phyloP scores from a whole-genome alignment of 768 basidiomycete species.

The Kondoa subrosea region DNA sequence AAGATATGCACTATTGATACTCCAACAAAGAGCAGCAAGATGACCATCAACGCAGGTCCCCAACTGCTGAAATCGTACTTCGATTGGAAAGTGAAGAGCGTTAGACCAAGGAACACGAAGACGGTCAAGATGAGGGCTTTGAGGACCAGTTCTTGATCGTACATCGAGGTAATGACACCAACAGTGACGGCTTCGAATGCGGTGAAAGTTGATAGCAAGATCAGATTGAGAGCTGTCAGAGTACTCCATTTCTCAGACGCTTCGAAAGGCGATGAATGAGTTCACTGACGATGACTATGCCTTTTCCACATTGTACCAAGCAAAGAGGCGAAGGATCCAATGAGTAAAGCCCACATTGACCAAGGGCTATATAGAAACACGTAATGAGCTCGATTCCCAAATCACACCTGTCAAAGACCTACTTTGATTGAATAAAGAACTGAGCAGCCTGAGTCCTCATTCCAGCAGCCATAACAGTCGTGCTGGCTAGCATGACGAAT shows the following conservation, averaged over 20 bases:
- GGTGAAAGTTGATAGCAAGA: constrained; percentile 73
- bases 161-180: constrained; percentile 66
- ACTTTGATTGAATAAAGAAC: not conserved
- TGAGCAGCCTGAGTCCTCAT: constrained; percentile 31
- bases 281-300: constrained; percentile 47
- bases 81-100: constrained; percentile 53
- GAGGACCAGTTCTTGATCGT: constrained; percentile 48
- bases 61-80: constrained; percentile 85
- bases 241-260: not conserved
- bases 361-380: constrained; percentile 62
- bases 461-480: constrained; percentile 54
- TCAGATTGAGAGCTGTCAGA: constrained; percentile 50
- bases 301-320: constrained; percentile 51
- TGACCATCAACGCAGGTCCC: constrained; percentile 77
- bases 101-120: constrained; percentile 83
- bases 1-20: not conserved
- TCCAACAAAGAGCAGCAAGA: constrained; percentile 28
- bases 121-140: constrained; percentile 83
- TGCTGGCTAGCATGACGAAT: constrained; percentile 47
- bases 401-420: not conserved
- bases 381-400: not conserved
- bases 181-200: constrained; percentile 76
- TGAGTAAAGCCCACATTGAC: constrained; percentile 60
- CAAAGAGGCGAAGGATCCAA: constrained; percentile 29
- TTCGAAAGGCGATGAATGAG: not conserved